A percentile compares a stretch with the other conserved stretches of the same genome.
Evolutionary conservation across 2,329 filamentous ascomycete species (phyloP).

Genomic region (Aschersonia sp.): DNA sequence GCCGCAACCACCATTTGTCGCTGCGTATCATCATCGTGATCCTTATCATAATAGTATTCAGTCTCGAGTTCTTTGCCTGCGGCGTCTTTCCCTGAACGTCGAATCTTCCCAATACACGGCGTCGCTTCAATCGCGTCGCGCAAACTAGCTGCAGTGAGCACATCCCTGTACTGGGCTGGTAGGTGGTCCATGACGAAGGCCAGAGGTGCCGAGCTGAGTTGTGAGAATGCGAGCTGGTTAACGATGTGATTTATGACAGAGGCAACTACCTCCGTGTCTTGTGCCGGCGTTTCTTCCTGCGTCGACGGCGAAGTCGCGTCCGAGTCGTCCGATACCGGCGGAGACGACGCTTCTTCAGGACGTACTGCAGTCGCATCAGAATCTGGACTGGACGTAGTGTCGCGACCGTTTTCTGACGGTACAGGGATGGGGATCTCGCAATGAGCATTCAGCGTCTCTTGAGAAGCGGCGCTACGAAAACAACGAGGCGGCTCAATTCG

Average conservation of each 20-base stretch:
- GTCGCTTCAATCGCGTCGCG: slow-evolving; percentile 59
- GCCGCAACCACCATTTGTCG: slow-evolving; percentile 73
- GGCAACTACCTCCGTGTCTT: slow-evolving; percentile 18
- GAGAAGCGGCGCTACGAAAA: too few species aligned
- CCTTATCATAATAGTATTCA: slow-evolving; percentile 93
- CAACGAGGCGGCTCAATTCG: slow-evolving; percentile 13
- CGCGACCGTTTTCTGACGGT: too few species aligned
- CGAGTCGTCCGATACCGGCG: too few species aligned
- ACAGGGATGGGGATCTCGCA: too few species aligned
- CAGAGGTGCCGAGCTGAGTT: slow-evolving; percentile 78
- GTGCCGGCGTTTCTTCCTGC: too few species aligned
- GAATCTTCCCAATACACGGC: slow-evolving; percentile 74
- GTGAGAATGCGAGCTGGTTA: slow-evolving; percentile 91
- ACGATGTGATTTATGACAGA: slow-evolving; percentile 68
- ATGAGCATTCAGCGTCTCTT: too few species aligned
- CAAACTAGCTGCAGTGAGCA: slow-evolving; percentile 48
- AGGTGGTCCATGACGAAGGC: slow-evolving; percentile 82
- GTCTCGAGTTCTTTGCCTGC: slow-evolving; percentile 87
- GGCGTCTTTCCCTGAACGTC: slow-evolving; percentile 85
- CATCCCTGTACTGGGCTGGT: slow-evolving; percentile 47
- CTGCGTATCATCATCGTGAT: slow-evolving; percentile 66
- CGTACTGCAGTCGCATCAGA: too few species aligned
- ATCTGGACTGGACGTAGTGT: too few species aligned
- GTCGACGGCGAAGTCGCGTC: too few species aligned
- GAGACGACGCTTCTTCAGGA: too few species aligned